Base-by-base conservation (phyloP, 2,329 filamentous ascomycete species). In the Aspergillus unguis region DNA sequence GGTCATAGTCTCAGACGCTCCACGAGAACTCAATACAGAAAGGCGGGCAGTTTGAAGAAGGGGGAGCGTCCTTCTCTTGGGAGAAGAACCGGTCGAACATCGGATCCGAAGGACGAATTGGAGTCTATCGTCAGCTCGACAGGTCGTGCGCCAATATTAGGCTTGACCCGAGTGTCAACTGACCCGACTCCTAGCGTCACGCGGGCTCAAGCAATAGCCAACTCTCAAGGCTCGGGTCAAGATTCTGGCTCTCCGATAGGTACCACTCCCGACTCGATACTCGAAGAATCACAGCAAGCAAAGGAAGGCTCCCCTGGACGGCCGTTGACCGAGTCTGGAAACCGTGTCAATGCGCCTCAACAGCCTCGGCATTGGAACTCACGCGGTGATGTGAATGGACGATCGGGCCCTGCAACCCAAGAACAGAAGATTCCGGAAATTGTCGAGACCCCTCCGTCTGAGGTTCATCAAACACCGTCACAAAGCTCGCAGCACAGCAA, bases 21-120 rank as follows among this genome's bases (percentile, higher is more conserved):
- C 9, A 99, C 91, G 23, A 83, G 90, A 50, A 99, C 94, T 4
- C 92, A 89, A 27, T 97, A 97, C 70, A 80, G 92, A 63, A 90
- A 89, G 53, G 59, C 61, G 11, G 92, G 92, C 32, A 96, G 92
- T 74, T 71, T 96, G 57, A 86, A 88, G 46, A 89, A 86, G 59
- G 87, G 88, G 26, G 88, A 94, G 55, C 82, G 88, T 49, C 77
- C 84, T 3, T 84, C 87, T 0, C 87, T 90, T 60, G 87, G 89
- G 1, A 90, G 89, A 70, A 83, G 92, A 36, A 78, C 84, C 41
- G 80, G 82, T 40, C 83, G 83, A 53, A 80, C 83, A 26, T 75
- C 79, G n/a, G 86, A 87, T 17, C 78, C 78, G 10, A 84, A 86
- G 55, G 77, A 77, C n/a, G 36, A 28, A 9, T 11, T 48, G 77